Conservation (phyloP, 2,329 filamentous ascomycete genomes). For the Microdochium trichocladiopsis region DNA sequence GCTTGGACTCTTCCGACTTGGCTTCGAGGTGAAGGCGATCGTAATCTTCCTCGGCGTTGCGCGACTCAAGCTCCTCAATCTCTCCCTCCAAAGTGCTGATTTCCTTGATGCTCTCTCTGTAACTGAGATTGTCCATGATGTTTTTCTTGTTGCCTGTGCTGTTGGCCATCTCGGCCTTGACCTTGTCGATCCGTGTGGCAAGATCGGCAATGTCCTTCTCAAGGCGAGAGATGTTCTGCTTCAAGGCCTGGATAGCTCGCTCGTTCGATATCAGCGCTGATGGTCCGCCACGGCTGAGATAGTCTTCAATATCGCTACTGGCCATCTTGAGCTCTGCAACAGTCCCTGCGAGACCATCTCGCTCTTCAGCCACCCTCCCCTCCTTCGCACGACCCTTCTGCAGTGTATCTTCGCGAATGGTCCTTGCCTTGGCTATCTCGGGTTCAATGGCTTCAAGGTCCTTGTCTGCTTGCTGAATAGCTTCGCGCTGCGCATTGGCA, state of each 20-base stretch:
- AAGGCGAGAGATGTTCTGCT: conserved; percentile 55
- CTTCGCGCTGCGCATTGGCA: conserved; percentile 60
- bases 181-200: conserved; percentile 65
- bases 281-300: conserved; percentile 69
- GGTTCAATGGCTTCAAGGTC: conserved; percentile 71
- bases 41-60: conserved; percentile 79
- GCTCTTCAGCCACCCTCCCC: conserved; percentile 62
- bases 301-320: conserved; percentile 72
- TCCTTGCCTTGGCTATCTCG: conserved; percentile 67
- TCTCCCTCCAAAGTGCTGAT: conserved; percentile 62
- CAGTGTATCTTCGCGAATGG: conserved; percentile 69
- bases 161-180: conserved; percentile 71
- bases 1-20: conserved; percentile 55
- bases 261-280: conserved; percentile 63
- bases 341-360: conserved; percentile 65
- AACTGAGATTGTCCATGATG: conserved; percentile 83
- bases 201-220: conserved; percentile 63
- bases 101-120: conserved; percentile 65
- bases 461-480: conserved; percentile 61
- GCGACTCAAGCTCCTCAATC: conserved; percentile 66
- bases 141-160: conserved; percentile 78
- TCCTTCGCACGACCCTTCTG: conserved; percentile 66
- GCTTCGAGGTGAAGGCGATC: conserved; percentile 67
- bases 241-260: conserved; percentile 60
- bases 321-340: conserved; percentile 71